Evolutionary conservation across 2,329 filamentous ascomycete species (phyloP), one percentile per base, ranked within the genome.

Genomic region (Colletotrichum simmondsii): DNA sequence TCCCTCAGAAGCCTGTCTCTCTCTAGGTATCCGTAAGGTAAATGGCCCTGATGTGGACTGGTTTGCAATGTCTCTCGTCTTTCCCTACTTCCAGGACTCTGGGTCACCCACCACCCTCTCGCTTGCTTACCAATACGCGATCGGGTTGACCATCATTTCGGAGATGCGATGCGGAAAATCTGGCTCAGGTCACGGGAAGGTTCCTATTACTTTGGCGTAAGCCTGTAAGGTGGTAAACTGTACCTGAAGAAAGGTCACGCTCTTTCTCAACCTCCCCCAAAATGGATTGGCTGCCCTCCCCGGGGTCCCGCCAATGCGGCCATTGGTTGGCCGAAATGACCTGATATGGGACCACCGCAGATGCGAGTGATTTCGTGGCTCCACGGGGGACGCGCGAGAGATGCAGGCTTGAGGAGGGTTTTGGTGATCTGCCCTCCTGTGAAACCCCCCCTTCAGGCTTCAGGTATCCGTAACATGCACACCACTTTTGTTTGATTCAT

Each of bases 241-340:
- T 42, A 6, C 30, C 30, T 32, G 10, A 11, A 35, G 32, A 4
- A 49, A 49, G 42, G 42, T 49, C 42, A 49, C 42, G 24, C 32
- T 57, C 8, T 11, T 26, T 26, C 11, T 30, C 16, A 42, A 35
- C n/a, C 35, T 61, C 24, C 35, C 37, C 52, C 54, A 58, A 37
- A 59, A 28, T 28, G 58, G 60, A 52, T 64, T 63, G 59, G 37
- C 53, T 53, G 52, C 22, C 11, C 8, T 8, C 11, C 30, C 64
- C 70, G 42, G 26, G 26, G 60, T 42, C 35, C 71, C 53, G 49
- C 61, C 57, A 63, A 73, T 65, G 61, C 49, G 37, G 71, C 71
- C 71, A 73, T 66, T 71, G 71, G 61, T 58, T 66, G 52, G 67
- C 67, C 16, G 42, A 57, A 71, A 71, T 73, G 71, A 63, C 49